phyloP scores from a whole-genome alignment of 2,329 filamentous ascomycete species.

The Hirsutella minnesotensis region DNA sequence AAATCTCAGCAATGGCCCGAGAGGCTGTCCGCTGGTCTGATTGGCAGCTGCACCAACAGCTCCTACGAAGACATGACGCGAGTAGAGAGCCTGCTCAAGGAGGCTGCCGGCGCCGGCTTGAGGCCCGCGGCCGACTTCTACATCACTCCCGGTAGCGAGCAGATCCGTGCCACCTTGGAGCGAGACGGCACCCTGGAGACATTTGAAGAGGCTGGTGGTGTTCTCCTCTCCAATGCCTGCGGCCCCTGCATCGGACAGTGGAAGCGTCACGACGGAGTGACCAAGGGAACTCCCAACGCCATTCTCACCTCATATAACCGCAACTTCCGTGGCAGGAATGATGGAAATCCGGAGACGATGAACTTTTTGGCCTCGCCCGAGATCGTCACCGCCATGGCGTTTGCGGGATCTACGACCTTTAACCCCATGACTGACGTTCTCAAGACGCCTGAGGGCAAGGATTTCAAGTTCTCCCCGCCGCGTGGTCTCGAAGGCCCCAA shows the following conservation, averaged over 20 bases:
- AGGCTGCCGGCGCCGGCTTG: constrained; percentile 79
- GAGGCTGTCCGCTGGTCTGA: constrained; percentile 82
- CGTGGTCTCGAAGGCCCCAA: constrained; percentile 53
- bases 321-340: constrained; percentile 94
- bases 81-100: constrained; percentile 83
- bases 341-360: constrained; percentile 94
- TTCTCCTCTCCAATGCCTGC: constrained; percentile 88
- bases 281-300: constrained; percentile 80
- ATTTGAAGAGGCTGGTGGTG: constrained; percentile 76
- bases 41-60: constrained; percentile 97
- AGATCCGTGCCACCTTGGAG: constrained; percentile 88
- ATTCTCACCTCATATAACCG: constrained; percentile 98
- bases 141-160: constrained; percentile 91
- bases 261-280: constrained; percentile 77
- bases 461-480: constrained; percentile 77
- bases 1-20: constrained; percentile 81
- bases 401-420: constrained; percentile 85
- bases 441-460: constrained; percentile 63
- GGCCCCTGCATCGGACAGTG: constrained; percentile 92
- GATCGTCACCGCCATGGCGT: constrained; percentile 91
- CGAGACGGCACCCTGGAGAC: constrained; percentile 78
- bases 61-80: constrained; percentile 99
- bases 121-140: constrained; percentile 88
- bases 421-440: constrained; percentile 88
- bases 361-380: constrained; percentile 97